Percentiles rank a stretch among this genome's conserved stretches.
phyloP scores from a whole-genome alignment of 2,329 filamentous ascomycete genomes.

The Botryotinia convoluta region DNA sequence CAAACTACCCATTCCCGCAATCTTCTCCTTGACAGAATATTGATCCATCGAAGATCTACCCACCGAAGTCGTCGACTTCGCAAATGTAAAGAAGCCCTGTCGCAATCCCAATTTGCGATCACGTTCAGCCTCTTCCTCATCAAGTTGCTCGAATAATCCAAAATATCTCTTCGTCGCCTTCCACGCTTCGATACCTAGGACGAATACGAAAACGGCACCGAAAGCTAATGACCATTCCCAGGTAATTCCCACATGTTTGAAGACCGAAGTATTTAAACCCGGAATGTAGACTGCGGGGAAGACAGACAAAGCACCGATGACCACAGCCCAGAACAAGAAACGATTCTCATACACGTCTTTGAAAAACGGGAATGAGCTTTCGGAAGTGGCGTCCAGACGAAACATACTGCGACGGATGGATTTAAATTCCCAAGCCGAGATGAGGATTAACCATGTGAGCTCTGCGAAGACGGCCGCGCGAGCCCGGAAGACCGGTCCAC shows the following conservation, averaged over 20 bases:
- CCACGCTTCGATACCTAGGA: conserved; percentile 62
- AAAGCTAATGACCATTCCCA: conserved; percentile 72
- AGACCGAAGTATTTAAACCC: conserved; percentile 61
- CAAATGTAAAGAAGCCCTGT: conserved; percentile 13
- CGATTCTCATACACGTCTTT: conserved; percentile 68
- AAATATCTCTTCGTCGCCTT: conserved; percentile 60
- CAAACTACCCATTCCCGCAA: conserved; percentile 19
- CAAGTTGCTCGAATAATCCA: conserved; percentile 4
- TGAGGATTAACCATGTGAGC: conserved; percentile 73
- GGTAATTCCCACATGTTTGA: conserved; percentile 62
- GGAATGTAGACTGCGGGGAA: conserved; percentile 68
- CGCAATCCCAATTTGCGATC: background rate
- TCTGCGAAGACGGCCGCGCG: conserved; percentile 71
- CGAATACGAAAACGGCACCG: conserved; percentile 58
- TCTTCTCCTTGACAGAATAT: conserved; percentile 23
- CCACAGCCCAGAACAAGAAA: conserved; percentile 67
- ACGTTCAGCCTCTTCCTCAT: background rate
- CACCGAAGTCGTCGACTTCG: background rate
- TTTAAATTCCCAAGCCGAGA: conserved; percentile 77
- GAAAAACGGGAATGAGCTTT: conserved; percentile 61
- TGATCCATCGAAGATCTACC: background rate
- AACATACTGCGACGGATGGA: conserved; percentile 72
- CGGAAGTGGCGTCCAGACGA: conserved; percentile 63
- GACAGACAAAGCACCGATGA: conserved; percentile 54
- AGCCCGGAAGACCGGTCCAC: conserved; percentile 65